Percentiles rank a stretch among this genome's conserved stretches.
These are phyloP conservation scores for Spergularia azorica DNA, from an alignment of 179 eudicot species.

Conservation along the genomic window DNA sequence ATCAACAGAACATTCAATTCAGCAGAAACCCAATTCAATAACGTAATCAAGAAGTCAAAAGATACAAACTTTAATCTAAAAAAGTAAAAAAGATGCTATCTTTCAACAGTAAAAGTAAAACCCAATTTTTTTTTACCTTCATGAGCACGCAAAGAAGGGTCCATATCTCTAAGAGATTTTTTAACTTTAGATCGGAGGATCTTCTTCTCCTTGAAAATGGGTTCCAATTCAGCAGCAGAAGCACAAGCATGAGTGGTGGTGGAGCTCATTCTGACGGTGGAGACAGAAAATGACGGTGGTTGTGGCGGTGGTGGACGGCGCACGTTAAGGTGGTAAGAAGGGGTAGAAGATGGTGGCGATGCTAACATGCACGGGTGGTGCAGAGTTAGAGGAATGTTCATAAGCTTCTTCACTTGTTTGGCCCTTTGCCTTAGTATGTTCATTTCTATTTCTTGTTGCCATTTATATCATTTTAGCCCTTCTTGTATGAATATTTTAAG, in stretches of 20 bases:
- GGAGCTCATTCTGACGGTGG: conserved; percentile 49
- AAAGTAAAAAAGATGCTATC: not conserved
- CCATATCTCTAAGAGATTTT: conserved; percentile 72
- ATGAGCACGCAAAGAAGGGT: conserved; percentile 52
- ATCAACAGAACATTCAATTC: conserved; percentile 14
- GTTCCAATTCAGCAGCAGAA: conserved; percentile 41
- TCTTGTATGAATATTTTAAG: too few species aligned
- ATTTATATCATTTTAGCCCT: too few species aligned
- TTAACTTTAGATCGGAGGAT: conserved; percentile 56
- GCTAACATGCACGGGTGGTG: conserved; percentile 37
- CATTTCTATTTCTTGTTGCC: conserved; percentile 6
- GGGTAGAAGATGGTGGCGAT: conserved; percentile 22
- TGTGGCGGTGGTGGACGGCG: conserved; percentile 24
- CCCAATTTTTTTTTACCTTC: conserved; percentile 43
- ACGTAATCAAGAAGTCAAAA: not conserved
- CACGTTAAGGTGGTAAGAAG: conserved; percentile 25
- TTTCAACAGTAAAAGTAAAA: not conserved
- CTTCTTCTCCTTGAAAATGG: conserved; percentile 65
- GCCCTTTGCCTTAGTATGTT: conserved; percentile 23
- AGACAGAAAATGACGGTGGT: not conserved
- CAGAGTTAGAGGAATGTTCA: conserved; percentile 11
- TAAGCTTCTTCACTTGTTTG: conserved; percentile 20
- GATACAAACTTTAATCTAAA: not conserved
- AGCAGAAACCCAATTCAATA: conserved; percentile 11
- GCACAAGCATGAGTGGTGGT: not conserved